Evolutionary conservation across 2,329 filamentous ascomycete species (phyloP).

Genomic region (Ophiostoma perfectum): DNA sequence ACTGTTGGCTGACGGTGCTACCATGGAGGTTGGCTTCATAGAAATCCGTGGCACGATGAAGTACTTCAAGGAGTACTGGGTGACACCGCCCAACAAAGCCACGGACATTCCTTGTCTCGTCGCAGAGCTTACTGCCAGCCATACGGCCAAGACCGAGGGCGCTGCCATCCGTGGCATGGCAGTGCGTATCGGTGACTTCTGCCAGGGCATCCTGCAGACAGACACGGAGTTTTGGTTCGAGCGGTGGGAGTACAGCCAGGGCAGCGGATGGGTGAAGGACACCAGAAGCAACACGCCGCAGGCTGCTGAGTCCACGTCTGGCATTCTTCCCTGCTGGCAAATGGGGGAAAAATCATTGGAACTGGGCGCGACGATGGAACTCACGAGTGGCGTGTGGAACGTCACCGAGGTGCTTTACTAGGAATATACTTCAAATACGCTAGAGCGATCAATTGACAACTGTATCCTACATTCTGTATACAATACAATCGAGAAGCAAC

Average conservation of each 20-base stretch:
- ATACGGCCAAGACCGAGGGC: neutral
- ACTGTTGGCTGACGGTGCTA: neutral
- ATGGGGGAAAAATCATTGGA: neutral
- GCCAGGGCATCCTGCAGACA: neutral
- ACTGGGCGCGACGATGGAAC: neutral
- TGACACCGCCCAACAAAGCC: neutral
- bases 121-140: neutral
- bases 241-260: neutral
- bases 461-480: neutral
- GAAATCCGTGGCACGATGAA: neutral
- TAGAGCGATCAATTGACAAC: too few relatives aligned
- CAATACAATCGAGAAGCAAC: neutral
- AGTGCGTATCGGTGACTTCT: constrained; percentile 1
- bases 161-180: neutral
- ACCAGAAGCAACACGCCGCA: neutral
- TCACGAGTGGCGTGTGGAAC: neutral
- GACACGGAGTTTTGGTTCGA: constrained; percentile 3
- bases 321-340: neutral
- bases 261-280: neutral
- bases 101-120: neutral
- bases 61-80: constrained; percentile 15
- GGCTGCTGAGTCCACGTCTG: neutral
- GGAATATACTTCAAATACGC: too few relatives aligned
- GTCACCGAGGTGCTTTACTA: neutral
- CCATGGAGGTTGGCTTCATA: constrained; percentile 1